A percentile compares a stretch with the other conserved stretches of the same genome.
These are phyloP conservation scores for Maudiozyma saulgeensis DNA, from an alignment of 805 yeast genomes.

Conservation along the genomic window DNA sequence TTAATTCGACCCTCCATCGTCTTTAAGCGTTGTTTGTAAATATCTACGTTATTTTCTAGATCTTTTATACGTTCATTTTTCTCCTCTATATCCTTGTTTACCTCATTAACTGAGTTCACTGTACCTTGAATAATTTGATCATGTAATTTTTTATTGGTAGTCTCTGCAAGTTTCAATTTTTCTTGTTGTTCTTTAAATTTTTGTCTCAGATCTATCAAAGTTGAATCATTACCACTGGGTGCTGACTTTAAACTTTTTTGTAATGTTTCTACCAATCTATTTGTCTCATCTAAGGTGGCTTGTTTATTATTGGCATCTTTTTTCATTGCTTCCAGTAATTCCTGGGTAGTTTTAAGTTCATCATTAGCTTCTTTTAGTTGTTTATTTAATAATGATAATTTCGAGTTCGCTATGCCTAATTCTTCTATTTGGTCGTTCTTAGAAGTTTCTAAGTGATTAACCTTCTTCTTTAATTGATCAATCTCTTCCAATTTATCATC, in stretches of 20 bases:
- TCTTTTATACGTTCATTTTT: slow-evolving; percentile 2
- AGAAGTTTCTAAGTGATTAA: background rate
- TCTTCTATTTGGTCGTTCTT: background rate
- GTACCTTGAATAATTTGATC: slow-evolving; percentile 1
- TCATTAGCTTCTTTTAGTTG: background rate
- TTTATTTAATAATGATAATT: background rate
- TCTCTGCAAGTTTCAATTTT: background rate
- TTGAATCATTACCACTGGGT: background rate
- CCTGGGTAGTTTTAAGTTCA: background rate
- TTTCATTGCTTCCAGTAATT: background rate
- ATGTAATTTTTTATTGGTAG: background rate
- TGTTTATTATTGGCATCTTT: background rate
- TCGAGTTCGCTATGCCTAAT: background rate
- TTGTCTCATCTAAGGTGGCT: background rate
- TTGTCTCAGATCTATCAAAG: background rate
- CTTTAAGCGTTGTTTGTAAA: background rate
- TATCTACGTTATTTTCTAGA: slow-evolving; percentile 2
- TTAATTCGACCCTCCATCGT: background rate
- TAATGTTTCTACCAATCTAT: background rate
- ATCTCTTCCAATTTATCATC: background rate
- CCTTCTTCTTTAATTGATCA: background rate
- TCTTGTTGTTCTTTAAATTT: background rate
- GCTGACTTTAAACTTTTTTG: background rate
- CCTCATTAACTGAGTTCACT: background rate
- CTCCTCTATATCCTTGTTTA: slow-evolving; percentile 3